Base-by-base conservation (phyloP, 345 rosid genomes). In the Corymbia maculata region DNA sequence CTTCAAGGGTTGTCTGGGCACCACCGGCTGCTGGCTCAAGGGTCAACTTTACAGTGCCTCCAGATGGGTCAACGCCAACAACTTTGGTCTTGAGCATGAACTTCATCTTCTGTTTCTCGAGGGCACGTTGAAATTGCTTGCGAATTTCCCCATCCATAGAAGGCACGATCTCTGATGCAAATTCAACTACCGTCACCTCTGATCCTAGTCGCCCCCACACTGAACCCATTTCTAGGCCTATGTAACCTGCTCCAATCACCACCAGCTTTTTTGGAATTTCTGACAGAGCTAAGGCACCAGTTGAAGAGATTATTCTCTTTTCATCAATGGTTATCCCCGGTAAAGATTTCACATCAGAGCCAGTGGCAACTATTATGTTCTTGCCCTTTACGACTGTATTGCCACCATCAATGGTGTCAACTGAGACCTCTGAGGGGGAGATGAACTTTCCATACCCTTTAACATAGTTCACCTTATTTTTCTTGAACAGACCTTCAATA, bases 171-270 rank as follows among this genome's bases (percentile, higher is more conserved):
- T 97, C 99, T 0, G 96, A 88, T 47, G 96, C 99, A 93, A 97
- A 98, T 94, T 98, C 99, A 88, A 98, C 98, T 86, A 98, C 99
- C 28, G 99, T 97, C 79, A 98, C 99, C 90, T 95, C 98, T 57
- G 99, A 98, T 85, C 99, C 99, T 6, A 98, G 93, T 36, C 99
- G 93, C 49, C 94, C 95, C 99, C 99, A 97, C 17, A 97, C 99
- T 32, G 99, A 98, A 53, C 99, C 99, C 99, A 98, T 94, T 97
- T 98, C 99, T 50, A 97, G 97, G 87, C 99, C 99, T 88, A 98
- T 98, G 93, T 96, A 96, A 51, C 99, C 99, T 51, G 99, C 99
- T 36, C 99, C 99, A 89, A 98, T 94, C 86, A 98, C 99, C 45
- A 98, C 96, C 28, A 98, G 96, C 91, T 94, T 96, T 98, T 96